Evolutionary conservation across 108 stramenopile species (phyloP), one percentile per base, ranked within the genome.

Genomic region (Nannochloropsis granulata): DNA sequence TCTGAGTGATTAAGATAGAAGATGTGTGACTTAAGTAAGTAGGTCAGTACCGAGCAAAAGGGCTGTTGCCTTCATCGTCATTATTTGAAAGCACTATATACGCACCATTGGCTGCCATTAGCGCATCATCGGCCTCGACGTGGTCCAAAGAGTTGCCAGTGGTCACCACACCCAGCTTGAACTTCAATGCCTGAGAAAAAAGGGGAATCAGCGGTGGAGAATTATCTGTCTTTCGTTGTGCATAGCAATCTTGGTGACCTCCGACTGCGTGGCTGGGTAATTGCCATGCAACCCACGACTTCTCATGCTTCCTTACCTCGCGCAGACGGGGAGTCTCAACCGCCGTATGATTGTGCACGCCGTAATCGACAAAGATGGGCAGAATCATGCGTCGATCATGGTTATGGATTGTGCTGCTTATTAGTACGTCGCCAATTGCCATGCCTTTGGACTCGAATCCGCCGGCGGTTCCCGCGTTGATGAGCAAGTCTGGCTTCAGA

Each of bases 301-400:
- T 71, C 56, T 71, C 11, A 71, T 71, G 11, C 0, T 14, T 46
- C 14, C 45, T 71, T n/a, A 71, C 56, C 21, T 71, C 43, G 12
- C 89, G 88, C 86, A 94, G 91, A 13, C 90, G 89, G 10, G 88
- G 81, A 25, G 86, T 82, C 14, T 82, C 78, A 12, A 91, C 91
- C 12, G 87, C 79, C 12, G 88, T 45, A 81, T 85, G 84, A 13
- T 93, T 56, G 43, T 96, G 96, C 81, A 95, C 84, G 24, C 97
- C 96, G 78, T 95, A 96, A 79, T 90, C 83, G 25, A 88, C 89
- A 91, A 95, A 98, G n/a, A 88, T 93, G 19, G 98, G 98, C 85
- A 98, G 96, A 43, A 94, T 93, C 85, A 98, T 97, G 78, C 98
- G 94, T 12, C 98, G 93, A 92, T 98, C 98, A 85, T 98, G 98